Evolutionary conservation across 2,329 filamentous ascomycete species (phyloP).

Genomic region (Pestalotiopsis sp.): DNA sequence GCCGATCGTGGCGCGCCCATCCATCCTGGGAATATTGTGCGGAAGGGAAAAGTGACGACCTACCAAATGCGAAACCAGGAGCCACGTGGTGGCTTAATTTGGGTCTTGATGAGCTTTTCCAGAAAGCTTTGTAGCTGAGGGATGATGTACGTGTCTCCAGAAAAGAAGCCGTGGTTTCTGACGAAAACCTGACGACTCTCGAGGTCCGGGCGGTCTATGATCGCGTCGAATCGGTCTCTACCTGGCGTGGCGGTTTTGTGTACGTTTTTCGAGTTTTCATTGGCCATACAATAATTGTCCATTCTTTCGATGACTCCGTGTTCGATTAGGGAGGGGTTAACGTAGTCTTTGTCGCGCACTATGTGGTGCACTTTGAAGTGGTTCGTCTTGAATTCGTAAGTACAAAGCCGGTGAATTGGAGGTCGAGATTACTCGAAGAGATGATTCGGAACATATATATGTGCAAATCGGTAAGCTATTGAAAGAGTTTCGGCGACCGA

Average conservation of each 20-base stretch:
- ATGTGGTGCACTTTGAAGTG: neutral
- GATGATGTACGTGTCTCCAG: neutral
- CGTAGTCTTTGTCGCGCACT: neutral
- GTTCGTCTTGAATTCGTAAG: neutral
- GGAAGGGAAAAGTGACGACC: neutral
- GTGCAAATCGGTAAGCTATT: neutral
- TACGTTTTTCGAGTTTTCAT: neutral
- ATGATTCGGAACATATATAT: neutral
- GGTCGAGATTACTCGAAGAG: neutral
- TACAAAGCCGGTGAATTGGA: neutral
- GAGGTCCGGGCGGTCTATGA: neutral
- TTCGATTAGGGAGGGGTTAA: neutral
- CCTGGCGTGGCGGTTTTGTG: neutral
- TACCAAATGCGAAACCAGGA: neutral
- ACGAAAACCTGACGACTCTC: neutral
- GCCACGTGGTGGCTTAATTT: neutral
- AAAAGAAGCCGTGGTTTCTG: neutral
- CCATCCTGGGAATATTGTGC: neutral
- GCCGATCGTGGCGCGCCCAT: neutral
- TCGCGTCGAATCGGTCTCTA: neutral
- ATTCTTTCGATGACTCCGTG: neutral
- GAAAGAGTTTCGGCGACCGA: neutral
- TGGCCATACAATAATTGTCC: too few relatives aligned
- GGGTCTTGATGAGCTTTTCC: neutral
- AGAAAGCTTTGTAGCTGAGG: neutral